Conservation (phyloP, 2,329 filamentous ascomycete species). For the Neophaeococcomyces aloes region DNA sequence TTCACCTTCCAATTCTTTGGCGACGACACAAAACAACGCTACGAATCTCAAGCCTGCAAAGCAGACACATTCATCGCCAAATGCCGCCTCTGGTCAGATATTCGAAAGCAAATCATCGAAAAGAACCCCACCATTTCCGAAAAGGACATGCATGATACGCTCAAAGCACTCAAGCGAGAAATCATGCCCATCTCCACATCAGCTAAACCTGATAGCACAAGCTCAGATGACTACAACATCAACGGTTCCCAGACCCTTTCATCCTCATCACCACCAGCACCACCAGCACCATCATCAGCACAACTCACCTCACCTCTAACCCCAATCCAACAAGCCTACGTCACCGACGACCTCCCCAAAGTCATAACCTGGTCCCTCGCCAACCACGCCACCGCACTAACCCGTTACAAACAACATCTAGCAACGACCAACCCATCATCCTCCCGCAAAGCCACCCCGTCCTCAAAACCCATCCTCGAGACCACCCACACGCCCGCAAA, state of each 20-base stretch:
- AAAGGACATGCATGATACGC: not conserved
- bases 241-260: no score
- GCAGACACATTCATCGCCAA: slow-evolving; percentile 6
- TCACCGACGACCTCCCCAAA: not conserved
- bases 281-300: no score
- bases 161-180: slow-evolving; percentile 1
- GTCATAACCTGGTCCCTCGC: not conserved
- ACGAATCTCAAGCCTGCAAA: slow-evolving; percentile 8
- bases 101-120: slow-evolving; percentile 8
- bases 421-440: not conserved
- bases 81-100: slow-evolving; percentile 13
- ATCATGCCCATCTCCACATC: not conserved
- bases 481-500: not conserved
- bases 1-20: slow-evolving; percentile 18
- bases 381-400: not conserved
- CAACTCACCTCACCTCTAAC: no score
- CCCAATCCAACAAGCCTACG: not conserved
- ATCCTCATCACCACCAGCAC: no score
- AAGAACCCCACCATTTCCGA: not conserved
- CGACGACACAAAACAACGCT: slow-evolving; percentile 8
- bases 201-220: no score
- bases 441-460: not conserved
- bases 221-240: no score
- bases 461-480: not conserved
- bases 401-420: not conserved